Evolutionary conservation across 2,329 filamentous ascomycete genomes (phyloP), one percentile per base, ranked within the genome.

Genomic region (Nemania sp.): DNA sequence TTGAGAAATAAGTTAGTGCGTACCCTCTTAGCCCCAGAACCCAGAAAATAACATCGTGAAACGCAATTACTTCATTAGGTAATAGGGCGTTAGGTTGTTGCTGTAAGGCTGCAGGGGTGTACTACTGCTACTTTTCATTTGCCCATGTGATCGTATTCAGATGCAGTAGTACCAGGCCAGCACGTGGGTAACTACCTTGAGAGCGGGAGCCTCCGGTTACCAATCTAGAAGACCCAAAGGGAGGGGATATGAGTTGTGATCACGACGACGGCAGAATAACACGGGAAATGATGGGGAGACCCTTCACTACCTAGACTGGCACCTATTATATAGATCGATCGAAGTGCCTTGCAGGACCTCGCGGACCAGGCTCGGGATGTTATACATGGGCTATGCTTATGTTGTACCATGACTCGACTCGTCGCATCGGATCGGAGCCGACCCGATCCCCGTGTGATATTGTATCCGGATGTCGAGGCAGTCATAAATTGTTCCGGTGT

Each of bases 71-170:
- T 63, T 69, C 58, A 60, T 69, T 68, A 65, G 61, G 65, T 62
- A 67, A 69, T 45, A 41, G 26, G 56, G 66, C 61, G 3, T 27
- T 35, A 53, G 41, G 63, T 57, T 58, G 63, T 57, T 58, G 61
- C 64, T 26, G 64, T 74, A 70, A 73, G 71, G 71, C 71, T 73
- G 71, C 71, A 73, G 71, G 71, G 71, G 54, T 73, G 27, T 26
- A 65, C 62, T 6, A 55, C 15, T 62, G 62, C 47, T n/a, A 41
- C n/a, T 45, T 45, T n/a, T 18, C 41, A 63, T 64, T 20, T 47
- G 57, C 58, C 38, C 69, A 71, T 71, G 69, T 71, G 69, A 70
- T 67, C 59, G 53, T 49, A n/a, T 61, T 49, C 47, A 41, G 55
- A 70, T 70, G 69, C 67, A 58, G 55, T 64, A 26, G 41, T n/a